Percentiles rank a stretch among this genome's conserved stretches.
phyloP scores from a whole-genome alignment of 2,329 filamentous ascomycete species.

The Corniculantispora saksenae region DNA sequence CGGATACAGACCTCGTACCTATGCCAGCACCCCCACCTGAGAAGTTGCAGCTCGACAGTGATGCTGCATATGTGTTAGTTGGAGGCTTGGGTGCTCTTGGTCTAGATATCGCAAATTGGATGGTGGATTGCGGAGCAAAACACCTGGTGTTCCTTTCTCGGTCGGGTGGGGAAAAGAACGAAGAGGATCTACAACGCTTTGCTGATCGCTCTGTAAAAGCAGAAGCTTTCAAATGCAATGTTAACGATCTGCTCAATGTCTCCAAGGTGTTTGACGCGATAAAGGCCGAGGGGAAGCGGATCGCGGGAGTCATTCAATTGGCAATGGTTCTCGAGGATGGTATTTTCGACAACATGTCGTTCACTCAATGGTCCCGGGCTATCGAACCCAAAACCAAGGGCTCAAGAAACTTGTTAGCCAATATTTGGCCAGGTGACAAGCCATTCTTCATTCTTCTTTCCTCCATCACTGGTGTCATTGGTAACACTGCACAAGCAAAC shows the following conservation, averaged over 20 bases:
- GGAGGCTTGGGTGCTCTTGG: slow-evolving; percentile 23
- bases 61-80: slow-evolving; percentile 21
- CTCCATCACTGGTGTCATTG: slow-evolving; percentile 24
- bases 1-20: neutral
- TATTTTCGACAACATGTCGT: slow-evolving; percentile 26
- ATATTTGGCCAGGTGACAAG: neutral
- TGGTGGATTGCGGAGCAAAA: slow-evolving; percentile 19
- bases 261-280: slow-evolving; percentile 10
- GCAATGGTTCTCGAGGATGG: slow-evolving; percentile 23
- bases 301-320: slow-evolving; percentile 23
- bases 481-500: slow-evolving; percentile 23
- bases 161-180: slow-evolving; percentile 16
- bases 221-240: slow-evolving; percentile 19
- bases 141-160: slow-evolving; percentile 22
- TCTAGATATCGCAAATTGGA: slow-evolving; percentile 12
- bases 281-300: neutral
- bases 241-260: slow-evolving; percentile 7
- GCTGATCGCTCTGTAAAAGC: slow-evolving; percentile 2
- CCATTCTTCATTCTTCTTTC: slow-evolving; percentile 26
- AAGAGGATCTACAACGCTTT: slow-evolving; percentile 6
- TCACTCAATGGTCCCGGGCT: slow-evolving; percentile 20
- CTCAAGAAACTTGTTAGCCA: slow-evolving; percentile 22
- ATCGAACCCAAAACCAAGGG: slow-evolving; percentile 23
- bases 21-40: neutral
- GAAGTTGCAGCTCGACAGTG: neutral